These are phyloP conservation scores for Mycena alexandri DNA, from an alignment of 768 basidiomycete species.

Conservation along the genomic window DNA sequence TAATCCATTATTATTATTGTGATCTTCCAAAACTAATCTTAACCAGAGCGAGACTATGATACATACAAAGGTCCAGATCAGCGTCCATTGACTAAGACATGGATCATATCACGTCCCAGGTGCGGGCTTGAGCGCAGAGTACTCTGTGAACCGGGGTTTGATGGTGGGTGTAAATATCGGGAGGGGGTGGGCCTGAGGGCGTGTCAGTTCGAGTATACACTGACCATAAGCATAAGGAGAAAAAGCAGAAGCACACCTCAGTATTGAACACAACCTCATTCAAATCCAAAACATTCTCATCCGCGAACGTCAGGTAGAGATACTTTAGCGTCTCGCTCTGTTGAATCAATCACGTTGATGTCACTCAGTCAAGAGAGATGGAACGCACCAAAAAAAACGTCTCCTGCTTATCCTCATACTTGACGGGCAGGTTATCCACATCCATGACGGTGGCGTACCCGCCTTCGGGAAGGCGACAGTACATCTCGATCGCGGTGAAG, in stretches of 20 bases:
- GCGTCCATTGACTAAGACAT: no score
- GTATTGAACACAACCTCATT: slow-evolving; percentile 91
- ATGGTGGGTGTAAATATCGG: slow-evolving; percentile 26
- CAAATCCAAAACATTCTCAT: slow-evolving; percentile 76
- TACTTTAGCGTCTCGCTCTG: slow-evolving; percentile 96
- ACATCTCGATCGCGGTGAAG: slow-evolving; percentile 88
- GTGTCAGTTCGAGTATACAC: background rate
- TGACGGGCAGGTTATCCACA: slow-evolving; percentile 83
- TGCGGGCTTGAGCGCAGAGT: background rate
- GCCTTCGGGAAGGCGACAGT: slow-evolving; percentile 81
- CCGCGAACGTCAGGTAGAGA: slow-evolving; percentile 88
- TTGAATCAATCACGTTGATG: no score
- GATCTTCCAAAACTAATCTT: no score
- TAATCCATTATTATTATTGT: no score
- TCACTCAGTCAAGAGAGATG: background rate
- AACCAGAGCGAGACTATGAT: no score
- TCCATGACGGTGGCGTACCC: slow-evolving; percentile 89
- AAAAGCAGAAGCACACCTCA: slow-evolving; percentile 62
- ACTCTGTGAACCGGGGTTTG: slow-evolving; percentile 20
- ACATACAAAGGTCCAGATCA: no score
- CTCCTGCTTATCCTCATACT: slow-evolving; percentile 91
- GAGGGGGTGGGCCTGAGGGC: slow-evolving; percentile 21
- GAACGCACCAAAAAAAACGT: slow-evolving; percentile 87
- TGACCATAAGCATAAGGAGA: no score
- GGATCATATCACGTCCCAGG: no score